A percentile compares a stretch with the other conserved stretches of the same genome.
phyloP scores from a whole-genome alignment of 2,329 filamentous ascomycete species.

The Neonectria magnoliae region DNA sequence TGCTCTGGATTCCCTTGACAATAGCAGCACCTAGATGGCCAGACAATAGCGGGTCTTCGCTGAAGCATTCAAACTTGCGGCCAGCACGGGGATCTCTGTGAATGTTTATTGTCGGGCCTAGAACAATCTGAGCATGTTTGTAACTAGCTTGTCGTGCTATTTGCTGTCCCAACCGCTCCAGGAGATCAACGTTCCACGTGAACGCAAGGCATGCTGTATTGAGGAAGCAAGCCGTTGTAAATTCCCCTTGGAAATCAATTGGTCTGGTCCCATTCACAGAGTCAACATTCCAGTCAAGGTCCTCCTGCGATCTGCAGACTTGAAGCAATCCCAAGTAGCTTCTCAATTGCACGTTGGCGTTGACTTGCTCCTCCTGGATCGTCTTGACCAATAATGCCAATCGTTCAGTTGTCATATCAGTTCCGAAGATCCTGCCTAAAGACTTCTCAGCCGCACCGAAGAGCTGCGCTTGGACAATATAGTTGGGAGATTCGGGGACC shows the following conservation, averaged over 20 bases:
- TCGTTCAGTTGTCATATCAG: conserved; percentile 5
- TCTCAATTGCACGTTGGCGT: conserved; percentile 2
- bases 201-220: conserved; percentile 23
- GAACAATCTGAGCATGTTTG: conserved; percentile 26
- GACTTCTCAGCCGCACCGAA: conserved; percentile 13
- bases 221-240: conserved; percentile 22
- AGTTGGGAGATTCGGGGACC: conserved; percentile 19
- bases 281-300: conserved; percentile 22
- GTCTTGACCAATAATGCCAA: conserved; percentile 15
- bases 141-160: conserved; percentile 15
- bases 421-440: conserved; percentile 4
- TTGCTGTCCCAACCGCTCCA: conserved; percentile 11
- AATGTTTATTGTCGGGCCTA: conserved; percentile 30
- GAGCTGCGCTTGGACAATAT: conserved; percentile 9
- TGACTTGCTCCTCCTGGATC: conserved; percentile 13
- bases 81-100: conserved; percentile 27
- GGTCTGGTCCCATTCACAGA: conserved; percentile 26
- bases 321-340: conserved; percentile 25
- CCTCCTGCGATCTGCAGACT: conserved; percentile 10
- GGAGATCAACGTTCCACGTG: conserved; percentile 22
- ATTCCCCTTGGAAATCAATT: conserved; percentile 18
- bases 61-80: conserved; percentile 34
- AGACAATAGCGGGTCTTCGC: conserved; percentile 31
- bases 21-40: conserved; percentile 28
- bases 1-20: conserved; percentile 25